Evolutionary conservation across 306 rosid genomes (phyloP).

Genomic region (Dryas drummondii): DNA sequence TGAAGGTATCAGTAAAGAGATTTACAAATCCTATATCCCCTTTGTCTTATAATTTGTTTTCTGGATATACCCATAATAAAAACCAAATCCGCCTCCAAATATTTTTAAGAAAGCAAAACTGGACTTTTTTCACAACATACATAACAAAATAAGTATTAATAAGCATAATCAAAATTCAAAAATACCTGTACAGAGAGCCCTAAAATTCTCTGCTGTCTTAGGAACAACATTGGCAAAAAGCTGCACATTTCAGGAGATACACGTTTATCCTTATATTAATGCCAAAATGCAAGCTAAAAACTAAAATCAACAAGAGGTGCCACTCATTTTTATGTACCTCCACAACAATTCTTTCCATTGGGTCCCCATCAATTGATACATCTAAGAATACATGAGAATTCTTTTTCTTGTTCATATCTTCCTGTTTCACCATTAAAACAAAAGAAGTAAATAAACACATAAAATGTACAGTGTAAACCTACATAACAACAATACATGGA

Average conservation of each 20-base stretch:
- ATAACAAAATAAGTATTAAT: not conserved
- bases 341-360: conserved; percentile 56
- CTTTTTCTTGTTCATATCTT: conserved; percentile 64
- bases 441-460: conserved; percentile 10
- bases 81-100: not conserved
- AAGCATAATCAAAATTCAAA: not conserved
- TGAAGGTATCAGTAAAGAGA: not conserved
- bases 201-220: conserved; percentile 83
- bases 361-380: conserved; percentile 70
- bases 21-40: not conserved
- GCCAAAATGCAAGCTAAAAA: conserved; percentile 15
- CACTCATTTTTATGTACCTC: conserved; percentile 51
- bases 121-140: not conserved
- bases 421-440: conserved; percentile 19
- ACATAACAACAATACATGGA: not conserved
- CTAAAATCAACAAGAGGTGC: conserved; percentile 3
- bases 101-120: not conserved
- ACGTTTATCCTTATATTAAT: not conserved
- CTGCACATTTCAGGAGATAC: conserved; percentile 56
- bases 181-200: conserved; percentile 93
- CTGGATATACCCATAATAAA: not conserved
- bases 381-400: conserved; percentile 76
- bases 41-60: not conserved
- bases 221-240: conserved; percentile 85
- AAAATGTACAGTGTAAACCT: not conserved